Evolutionary conservation across 306 rosid genomes (phyloP).

Genomic region (Delonix regia): DNA sequence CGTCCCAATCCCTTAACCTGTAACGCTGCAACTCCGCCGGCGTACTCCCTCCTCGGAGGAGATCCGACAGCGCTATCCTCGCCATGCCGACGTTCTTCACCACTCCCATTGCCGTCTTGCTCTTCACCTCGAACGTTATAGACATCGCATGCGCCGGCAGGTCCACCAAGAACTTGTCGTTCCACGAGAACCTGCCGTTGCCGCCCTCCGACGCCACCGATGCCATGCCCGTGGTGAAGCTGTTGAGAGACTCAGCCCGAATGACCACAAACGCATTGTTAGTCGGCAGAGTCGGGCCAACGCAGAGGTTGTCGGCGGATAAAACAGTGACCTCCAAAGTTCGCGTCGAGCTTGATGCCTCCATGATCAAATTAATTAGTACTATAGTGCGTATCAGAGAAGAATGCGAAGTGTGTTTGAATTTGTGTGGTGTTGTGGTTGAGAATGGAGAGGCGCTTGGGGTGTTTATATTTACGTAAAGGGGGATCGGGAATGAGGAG

Average conservation of each 20-base stretch:
- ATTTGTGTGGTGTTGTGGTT: neutral
- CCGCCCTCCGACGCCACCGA: conserved; percentile 3
- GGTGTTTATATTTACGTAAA: neutral
- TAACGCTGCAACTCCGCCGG: conserved; percentile 61
- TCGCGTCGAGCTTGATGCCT: conserved; percentile 17
- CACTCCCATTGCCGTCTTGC: conserved; percentile 34
- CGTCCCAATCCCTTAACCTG: conserved; percentile 51
- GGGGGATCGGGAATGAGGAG: neutral
- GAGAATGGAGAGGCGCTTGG: too few species aligned
- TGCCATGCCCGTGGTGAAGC: conserved; percentile 36
- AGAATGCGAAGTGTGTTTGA: neutral
- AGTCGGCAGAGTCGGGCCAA: conserved; percentile 35
- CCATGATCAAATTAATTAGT: neutral
- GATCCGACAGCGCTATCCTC: conserved; percentile 51
- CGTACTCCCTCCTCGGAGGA: conserved; percentile 34
- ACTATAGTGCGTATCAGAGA: neutral
- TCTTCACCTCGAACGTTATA: conserved; percentile 50
- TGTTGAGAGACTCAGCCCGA: conserved; percentile 30
- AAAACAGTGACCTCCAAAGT: conserved; percentile 50
- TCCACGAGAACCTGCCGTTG: conserved; percentile 43
- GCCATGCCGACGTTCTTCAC: conserved; percentile 46
- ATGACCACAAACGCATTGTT: conserved; percentile 46
- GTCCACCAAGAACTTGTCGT: conserved; percentile 45
- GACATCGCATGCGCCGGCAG: conserved; percentile 36
- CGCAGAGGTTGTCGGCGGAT: conserved; percentile 50